Evolutionary conservation across 371 early-diverging fungal genomes (phyloP).

Genomic region (Smittium culicis): DNA sequence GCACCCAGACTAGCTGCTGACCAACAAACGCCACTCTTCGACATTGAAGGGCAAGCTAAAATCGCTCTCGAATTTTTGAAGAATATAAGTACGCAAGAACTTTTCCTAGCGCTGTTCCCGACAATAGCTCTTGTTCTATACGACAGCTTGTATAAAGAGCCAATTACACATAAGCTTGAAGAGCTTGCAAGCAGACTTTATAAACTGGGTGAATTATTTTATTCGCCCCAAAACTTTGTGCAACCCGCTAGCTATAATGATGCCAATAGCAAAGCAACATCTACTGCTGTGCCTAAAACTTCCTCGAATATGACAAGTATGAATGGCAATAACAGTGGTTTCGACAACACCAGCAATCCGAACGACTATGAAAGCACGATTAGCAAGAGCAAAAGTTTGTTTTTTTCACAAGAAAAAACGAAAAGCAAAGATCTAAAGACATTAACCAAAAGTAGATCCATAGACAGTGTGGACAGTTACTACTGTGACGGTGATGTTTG

Average conservation of each 20-base stretch:
- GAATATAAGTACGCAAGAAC: constrained; percentile 42
- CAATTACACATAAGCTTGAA: constrained; percentile 36
- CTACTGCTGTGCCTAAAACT: background rate
- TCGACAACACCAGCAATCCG: no score
- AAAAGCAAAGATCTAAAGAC: background rate
- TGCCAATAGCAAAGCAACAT: background rate
- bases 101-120: constrained; percentile 59
- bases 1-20: constrained; percentile 51
- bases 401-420: background rate
- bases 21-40: constrained; percentile 68
- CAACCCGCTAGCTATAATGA: background rate
- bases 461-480: no score
- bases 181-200: constrained; percentile 33
- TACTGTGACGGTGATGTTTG: background rate
- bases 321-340: no score
- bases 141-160: constrained; percentile 52
- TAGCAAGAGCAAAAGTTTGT: background rate
- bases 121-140: constrained; percentile 57
- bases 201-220: constrained; percentile 42
- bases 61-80: constrained; percentile 62
- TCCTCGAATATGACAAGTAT: background rate
- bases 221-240: constrained; percentile 18
- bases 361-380: no score
- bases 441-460: no score
- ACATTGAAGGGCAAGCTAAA: constrained; percentile 53